These are phyloP conservation scores for Pugionium dolabratum DNA, from an alignment of 345 rosid species.

Conservation along the genomic window DNA sequence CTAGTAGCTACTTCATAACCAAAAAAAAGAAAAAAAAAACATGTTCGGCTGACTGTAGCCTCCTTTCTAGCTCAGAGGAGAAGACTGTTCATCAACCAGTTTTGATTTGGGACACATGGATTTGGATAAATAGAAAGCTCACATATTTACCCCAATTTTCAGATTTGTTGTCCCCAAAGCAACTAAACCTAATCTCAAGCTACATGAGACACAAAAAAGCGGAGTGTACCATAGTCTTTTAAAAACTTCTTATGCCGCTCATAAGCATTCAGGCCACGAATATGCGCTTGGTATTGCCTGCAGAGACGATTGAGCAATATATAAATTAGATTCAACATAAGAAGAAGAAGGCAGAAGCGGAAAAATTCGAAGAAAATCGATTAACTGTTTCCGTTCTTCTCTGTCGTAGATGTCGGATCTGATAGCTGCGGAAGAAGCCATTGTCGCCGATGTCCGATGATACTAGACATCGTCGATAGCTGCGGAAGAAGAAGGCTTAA, in stretches of 20 bases:
- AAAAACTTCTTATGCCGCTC: constrained; percentile 89
- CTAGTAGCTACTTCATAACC: background rate
- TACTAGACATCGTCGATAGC: constrained; percentile 23
- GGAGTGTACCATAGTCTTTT: constrained; percentile 69
- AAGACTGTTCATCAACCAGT: constrained; percentile 64
- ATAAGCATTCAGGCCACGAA: constrained; percentile 86
- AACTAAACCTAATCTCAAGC: background rate
- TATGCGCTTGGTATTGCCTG: constrained; percentile 89
- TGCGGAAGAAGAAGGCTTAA: too few relatives aligned
- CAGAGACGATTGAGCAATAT: constrained; percentile 11
- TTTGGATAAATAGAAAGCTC: constrained; percentile 53
- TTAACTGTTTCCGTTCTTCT: constrained; percentile 85
- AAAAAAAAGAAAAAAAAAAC: too few relatives aligned
- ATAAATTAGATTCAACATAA: background rate
- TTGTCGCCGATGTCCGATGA: constrained; percentile 28
- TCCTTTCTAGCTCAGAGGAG: constrained; percentile 61
- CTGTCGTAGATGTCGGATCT: constrained; percentile 72
- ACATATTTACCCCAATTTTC: constrained; percentile 46
- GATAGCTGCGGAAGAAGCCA: constrained; percentile 63
- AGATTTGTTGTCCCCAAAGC: constrained; percentile 32
- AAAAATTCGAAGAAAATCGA: background rate
- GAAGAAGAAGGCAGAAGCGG: background rate
- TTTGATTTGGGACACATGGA: constrained; percentile 51
- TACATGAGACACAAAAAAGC: background rate
- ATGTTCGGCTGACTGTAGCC: constrained; percentile 71